Evolutionary conservation across 139 green algal genomes (phyloP).

Genomic region (Chlamydomonas sphaeroides): DNA sequence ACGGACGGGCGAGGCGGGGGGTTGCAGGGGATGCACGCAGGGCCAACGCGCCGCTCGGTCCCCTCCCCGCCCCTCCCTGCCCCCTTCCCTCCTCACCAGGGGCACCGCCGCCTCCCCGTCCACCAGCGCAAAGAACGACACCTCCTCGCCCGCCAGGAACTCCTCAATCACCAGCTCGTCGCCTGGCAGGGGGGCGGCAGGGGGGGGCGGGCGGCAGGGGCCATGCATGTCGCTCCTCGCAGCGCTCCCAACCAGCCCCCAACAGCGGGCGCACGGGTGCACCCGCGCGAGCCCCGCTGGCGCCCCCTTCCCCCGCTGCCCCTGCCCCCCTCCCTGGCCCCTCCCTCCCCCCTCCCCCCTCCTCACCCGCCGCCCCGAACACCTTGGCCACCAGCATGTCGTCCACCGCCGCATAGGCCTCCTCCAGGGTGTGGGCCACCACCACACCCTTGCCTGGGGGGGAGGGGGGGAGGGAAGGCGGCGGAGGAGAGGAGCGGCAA

Average conservation of each 20-base stretch:
- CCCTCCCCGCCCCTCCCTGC: background rate
- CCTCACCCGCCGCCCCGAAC: conserved; percentile 83
- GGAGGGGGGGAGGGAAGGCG: background rate
- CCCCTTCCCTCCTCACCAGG: conserved; percentile 49
- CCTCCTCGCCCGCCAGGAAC: conserved; percentile 96
- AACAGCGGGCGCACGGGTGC: too few relatives aligned
- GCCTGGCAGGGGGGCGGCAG: too few relatives aligned
- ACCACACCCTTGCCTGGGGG: conserved; percentile 88
- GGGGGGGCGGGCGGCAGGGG: too few relatives aligned
- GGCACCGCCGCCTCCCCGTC: conserved; percentile 84
- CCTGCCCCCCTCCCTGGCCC: background rate
- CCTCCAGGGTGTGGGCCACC: conserved; percentile 80
- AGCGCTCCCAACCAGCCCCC: too few relatives aligned
- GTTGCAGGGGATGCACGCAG: too few relatives aligned
- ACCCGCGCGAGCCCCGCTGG: too few relatives aligned
- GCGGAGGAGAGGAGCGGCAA: too few relatives aligned
- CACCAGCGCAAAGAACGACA: conserved; percentile 96
- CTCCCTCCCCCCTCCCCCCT: background rate
- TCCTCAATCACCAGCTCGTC: conserved; percentile 93
- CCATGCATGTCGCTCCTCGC: too few relatives aligned
- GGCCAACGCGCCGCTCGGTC: too few relatives aligned
- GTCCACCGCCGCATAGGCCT: conserved; percentile 88
- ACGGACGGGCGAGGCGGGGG: too few relatives aligned
- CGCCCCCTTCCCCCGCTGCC: too few relatives aligned
- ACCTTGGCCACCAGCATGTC: conserved; percentile 83